These are phyloP conservation scores for Endotrypanum monterogeii DNA, from an alignment of 208 protist genomes.

Conservation along the genomic window DNA sequence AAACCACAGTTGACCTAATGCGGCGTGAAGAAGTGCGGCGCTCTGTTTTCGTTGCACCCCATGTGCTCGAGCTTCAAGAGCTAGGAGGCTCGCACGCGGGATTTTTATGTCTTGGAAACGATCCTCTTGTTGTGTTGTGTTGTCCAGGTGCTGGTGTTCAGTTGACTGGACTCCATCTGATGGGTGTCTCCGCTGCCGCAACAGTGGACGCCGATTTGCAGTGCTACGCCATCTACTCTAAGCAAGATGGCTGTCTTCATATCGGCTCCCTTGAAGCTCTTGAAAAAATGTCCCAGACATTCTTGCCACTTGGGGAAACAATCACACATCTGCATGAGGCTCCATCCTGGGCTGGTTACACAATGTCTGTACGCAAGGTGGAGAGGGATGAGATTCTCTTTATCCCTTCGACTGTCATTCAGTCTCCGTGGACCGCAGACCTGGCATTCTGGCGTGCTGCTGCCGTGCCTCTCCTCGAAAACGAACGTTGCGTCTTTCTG, in stretches of 20 bases:
- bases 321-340: constrained; percentile 71
- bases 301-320: constrained; percentile 49
- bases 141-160: constrained; percentile 8
- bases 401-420: constrained; percentile 32
- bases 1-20: constrained; percentile 25
- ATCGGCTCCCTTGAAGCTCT: constrained; percentile 41
- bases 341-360: constrained; percentile 56
- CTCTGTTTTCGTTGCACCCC: constrained; percentile 37
- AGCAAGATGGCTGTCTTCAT: constrained; percentile 27
- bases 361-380: constrained; percentile 46
- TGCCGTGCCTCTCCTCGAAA: constrained; percentile 62
- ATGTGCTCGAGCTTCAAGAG: constrained; percentile 48
- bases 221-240: constrained; percentile 32
- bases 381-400: constrained; percentile 70
- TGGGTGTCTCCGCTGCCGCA: constrained; percentile 24
- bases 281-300: constrained; percentile 54
- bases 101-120: constrained; percentile 60
- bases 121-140: constrained; percentile 65
- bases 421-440: constrained; percentile 32
- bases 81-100: constrained; percentile 35
- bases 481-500: constrained; percentile 83
- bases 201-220: constrained; percentile 23
- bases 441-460: constrained; percentile 6
- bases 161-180: constrained; percentile 25
- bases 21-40: constrained; percentile 19